Conservation (phyloP, 345 rosid genomes). For the Punica granatum region DNA sequence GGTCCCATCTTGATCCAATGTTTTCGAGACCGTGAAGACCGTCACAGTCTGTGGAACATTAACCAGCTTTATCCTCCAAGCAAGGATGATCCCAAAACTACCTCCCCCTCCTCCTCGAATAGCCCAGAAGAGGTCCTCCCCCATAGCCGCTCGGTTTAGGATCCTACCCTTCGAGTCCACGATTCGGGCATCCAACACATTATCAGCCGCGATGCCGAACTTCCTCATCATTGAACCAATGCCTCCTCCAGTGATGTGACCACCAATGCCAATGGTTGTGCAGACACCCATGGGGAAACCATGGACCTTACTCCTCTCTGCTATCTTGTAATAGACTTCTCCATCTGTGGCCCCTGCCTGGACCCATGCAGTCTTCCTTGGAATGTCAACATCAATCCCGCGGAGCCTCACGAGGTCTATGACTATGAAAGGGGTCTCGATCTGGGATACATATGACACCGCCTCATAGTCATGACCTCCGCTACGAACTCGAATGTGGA, state of each 20-base stretch:
- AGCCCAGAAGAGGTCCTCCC: slow-evolving; percentile 55
- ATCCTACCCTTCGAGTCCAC: slow-evolving; percentile 38
- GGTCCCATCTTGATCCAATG: slow-evolving; percentile 20
- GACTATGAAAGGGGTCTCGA: slow-evolving; percentile 18
- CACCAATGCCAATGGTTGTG: slow-evolving; percentile 36
- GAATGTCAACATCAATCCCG: slow-evolving; percentile 27
- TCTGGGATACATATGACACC: slow-evolving; percentile 18
- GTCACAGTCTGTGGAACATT: slow-evolving; percentile 35
- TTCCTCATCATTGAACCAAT: slow-evolving; percentile 52
- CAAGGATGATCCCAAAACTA: slow-evolving; percentile 43
- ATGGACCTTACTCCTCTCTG: slow-evolving; percentile 27
- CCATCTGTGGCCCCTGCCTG: slow-evolving; percentile 50
- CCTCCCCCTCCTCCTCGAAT: slow-evolving; percentile 57
- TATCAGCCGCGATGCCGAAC: slow-evolving; percentile 41
- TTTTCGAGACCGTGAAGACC: slow-evolving; percentile 23
- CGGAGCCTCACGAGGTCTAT: slow-evolving; percentile 42
- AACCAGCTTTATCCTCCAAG: slow-evolving; percentile 41
- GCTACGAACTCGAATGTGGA: slow-evolving; percentile 19
- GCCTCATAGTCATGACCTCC: slow-evolving; percentile 32
- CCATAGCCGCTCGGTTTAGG: slow-evolving; percentile 33
- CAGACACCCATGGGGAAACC: slow-evolving; percentile 46
- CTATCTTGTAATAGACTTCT: slow-evolving; percentile 38
- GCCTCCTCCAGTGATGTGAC: slow-evolving; percentile 48
- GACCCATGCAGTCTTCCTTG: slow-evolving; percentile 32
- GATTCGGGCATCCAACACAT: slow-evolving; percentile 40